Evolutionary conservation across 345 rosid genomes (phyloP), one percentile per base, ranked within the genome.

Genomic region (Aquilaria yunnanensis): DNA sequence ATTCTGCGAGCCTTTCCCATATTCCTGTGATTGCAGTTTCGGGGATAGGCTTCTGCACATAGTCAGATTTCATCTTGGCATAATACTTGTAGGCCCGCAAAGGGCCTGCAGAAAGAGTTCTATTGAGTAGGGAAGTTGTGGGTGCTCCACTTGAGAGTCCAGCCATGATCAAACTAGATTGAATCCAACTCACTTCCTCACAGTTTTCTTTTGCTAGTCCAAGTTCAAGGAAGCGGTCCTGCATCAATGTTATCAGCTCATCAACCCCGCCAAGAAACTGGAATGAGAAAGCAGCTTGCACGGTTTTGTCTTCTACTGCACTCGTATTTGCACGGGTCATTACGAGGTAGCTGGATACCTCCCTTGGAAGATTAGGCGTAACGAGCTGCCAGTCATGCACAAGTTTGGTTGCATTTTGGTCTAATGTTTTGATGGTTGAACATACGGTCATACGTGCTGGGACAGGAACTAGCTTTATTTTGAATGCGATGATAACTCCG

Each of bases 11-110:
- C 50, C 23, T 43, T 4, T 30, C 2, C 47, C 29, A 41, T 5
- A 58, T 0, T 9, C 61, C 61, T 13, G 33, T 14, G 4, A 58
- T n/a, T 10, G 14, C 61, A 7, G 2, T 41, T 43, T 43, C 61
- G 4, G 61, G 50, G 30, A 58, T 43, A 0, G 61, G 49, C n/a
- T 58, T 32, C 50, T 58, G 41, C 9, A 58, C 32, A 8, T 41
- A 58, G 50, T 58, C 61, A 9, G 61, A 58, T 58, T 58, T 58
- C 29, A n/a, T 9, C 46, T 58, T 58, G 61, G 23, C 41, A 14
- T 37, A 37, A 37, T 37, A 37, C 43, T 37, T 37, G 43, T 1
- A 4, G 2, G 43, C 43, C 43, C 43, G 43, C 7, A 10, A 10
- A 10, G 2, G 0, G 3, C 13, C 48, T 5, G 41, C 11, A 29